phyloP scores from a whole-genome alignment of 176 grass and related monocot genomes.

The Eremochloa ophiuroides region DNA sequence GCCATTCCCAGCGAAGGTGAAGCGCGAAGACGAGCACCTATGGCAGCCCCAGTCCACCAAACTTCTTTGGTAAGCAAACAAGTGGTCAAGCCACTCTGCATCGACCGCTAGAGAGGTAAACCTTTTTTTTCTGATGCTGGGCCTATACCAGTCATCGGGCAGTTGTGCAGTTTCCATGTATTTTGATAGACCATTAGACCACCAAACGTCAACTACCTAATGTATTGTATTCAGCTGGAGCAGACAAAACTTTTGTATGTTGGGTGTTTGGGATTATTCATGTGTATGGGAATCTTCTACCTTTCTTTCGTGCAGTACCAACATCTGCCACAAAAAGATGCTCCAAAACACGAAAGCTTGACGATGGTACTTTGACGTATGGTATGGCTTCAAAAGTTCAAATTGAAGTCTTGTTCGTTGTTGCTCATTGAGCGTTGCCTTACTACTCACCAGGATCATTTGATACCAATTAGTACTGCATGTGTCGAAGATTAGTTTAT shows the following conservation, averaged over 20 bases:
- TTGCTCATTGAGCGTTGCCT: background rate
- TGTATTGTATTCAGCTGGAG: background rate
- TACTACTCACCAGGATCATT: background rate
- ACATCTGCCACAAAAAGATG: background rate
- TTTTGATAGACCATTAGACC: background rate
- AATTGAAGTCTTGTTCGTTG: background rate
- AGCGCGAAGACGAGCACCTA: no score
- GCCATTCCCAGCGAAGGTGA: no score
- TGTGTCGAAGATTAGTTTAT: background rate
- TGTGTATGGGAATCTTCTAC: slow-evolving; percentile 8
- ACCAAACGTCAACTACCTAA: background rate
- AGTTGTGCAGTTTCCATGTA: background rate
- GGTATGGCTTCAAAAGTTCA: background rate
- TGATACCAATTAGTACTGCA: background rate
- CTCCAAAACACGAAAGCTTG: background rate
- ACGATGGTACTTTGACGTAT: background rate
- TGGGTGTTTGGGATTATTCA: slow-evolving; percentile 4
- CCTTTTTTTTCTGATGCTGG: background rate
- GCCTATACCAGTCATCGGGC: background rate
- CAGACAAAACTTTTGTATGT: background rate
- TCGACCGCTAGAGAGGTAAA: no score
- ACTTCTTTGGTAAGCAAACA: no score
- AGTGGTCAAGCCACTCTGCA: no score
- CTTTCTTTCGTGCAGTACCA: background rate
- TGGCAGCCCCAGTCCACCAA: no score